A percentile compares a stretch with the other conserved stretches of the same genome.
Evolutionary conservation across 192 early-diverging fungal species (phyloP).

Genomic region (Glomus cerebriforme): DNA sequence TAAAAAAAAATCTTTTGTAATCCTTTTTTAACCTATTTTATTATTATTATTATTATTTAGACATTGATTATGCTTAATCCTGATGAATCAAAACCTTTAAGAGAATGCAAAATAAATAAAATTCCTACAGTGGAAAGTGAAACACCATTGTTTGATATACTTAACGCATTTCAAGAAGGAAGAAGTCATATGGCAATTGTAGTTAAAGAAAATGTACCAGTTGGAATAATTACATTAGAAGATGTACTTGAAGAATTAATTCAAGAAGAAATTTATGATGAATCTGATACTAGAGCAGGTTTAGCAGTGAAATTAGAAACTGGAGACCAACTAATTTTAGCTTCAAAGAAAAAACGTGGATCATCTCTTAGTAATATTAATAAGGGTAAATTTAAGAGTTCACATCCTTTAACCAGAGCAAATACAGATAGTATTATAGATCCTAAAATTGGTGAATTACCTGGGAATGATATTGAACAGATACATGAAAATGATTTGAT

Average conservation of each 20-base stretch:
- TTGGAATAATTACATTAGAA: conserved; percentile 76
- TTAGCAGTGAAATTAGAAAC: conserved; percentile 17
- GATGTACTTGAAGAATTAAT: conserved; percentile 85
- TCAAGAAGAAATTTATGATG: conserved; percentile 79
- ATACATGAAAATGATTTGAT: not conserved
- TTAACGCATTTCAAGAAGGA: conserved; percentile 80
- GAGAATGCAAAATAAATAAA: conserved; percentile 47
- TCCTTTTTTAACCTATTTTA: conserved; percentile 32
- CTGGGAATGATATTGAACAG: not conserved
- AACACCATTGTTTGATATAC: conserved; percentile 58
- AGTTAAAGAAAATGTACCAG: conserved; percentile 24
- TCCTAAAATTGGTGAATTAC: not conserved
- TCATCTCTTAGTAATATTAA: not conserved
- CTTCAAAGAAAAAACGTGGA: conserved; percentile 16
- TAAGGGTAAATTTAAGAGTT: conserved; percentile 11
- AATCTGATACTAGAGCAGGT: conserved; percentile 56
- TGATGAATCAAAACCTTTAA: conserved; percentile 52
- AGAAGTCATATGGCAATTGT: conserved; percentile 77
- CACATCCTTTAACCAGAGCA: not conserved
- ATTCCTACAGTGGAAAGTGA: conserved; percentile 38
- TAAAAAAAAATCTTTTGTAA: not conserved
- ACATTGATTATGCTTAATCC: conserved; percentile 63
- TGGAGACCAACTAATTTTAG: conserved; percentile 18
- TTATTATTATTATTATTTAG: conserved; percentile 37
- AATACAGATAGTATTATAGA: not conserved